These are phyloP conservation scores for Solanum ahanhuiri DNA, from an alignment of 257 asterid genomes.

Conservation along the genomic window DNA sequence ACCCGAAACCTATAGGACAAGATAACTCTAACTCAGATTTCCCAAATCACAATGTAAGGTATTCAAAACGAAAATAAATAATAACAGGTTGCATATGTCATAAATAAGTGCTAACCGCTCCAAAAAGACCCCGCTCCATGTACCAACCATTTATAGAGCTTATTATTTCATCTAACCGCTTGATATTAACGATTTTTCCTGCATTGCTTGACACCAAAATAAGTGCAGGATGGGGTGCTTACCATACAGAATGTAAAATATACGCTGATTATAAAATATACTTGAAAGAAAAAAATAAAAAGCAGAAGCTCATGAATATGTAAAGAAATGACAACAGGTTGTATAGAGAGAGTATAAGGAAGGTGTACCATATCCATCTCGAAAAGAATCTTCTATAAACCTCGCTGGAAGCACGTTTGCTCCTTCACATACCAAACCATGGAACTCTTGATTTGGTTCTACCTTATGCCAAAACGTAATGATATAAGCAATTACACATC, in stretches of 20 bases:
- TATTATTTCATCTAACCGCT: conserved; percentile 77
- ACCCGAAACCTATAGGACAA: conserved; percentile 65
- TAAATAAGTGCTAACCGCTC: conserved; percentile 55
- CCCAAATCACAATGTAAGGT: not conserved
- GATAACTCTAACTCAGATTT: conserved; percentile 2
- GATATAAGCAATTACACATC: conserved; percentile 14
- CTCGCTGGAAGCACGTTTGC: conserved; percentile 90
- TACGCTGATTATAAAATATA: not conserved
- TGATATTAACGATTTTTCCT: conserved; percentile 94
- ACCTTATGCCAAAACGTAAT: conserved; percentile 61
- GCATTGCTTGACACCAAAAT: conserved; percentile 51
- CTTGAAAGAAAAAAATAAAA: not conserved
- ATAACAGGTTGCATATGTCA: not conserved
- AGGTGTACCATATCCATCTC: conserved; percentile 81
- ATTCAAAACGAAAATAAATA: not conserved
- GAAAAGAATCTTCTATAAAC: conserved; percentile 89
- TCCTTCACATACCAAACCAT: conserved; percentile 97
- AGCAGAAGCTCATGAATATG: not conserved
- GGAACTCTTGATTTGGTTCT: conserved; percentile 99
- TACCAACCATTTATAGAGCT: conserved; percentile 94
- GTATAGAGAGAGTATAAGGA: not conserved
- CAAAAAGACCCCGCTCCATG: conserved; percentile 97
- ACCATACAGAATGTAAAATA: conserved; percentile 26
- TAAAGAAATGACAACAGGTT: not conserved
- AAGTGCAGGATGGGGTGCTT: conserved; percentile 22